Evolutionary conservation across 2,329 filamentous ascomycete species (phyloP).

Genomic region (Neofusicoccum laricinum): DNA sequence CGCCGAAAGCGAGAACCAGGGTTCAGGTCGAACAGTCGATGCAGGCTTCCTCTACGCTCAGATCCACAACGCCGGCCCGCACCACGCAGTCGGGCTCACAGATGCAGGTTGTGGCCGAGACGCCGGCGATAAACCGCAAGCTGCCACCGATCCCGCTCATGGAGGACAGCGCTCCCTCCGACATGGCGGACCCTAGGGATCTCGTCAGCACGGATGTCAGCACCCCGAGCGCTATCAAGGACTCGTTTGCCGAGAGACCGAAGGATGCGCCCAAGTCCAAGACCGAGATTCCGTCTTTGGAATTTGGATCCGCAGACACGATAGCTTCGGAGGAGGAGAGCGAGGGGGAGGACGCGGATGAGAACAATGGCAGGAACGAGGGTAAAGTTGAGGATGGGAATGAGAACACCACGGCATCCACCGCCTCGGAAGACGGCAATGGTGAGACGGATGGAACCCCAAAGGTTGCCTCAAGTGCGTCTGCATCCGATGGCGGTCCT

Average conservation of each 20-base stretch:
- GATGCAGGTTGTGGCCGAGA: not conserved
- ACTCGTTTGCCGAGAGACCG: not conserved
- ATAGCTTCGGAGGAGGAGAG: not conserved
- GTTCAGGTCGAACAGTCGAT: constrained; percentile 9
- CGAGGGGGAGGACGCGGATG: too few species aligned
- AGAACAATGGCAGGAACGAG: too few species aligned
- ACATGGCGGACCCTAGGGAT: not conserved
- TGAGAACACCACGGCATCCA: not conserved
- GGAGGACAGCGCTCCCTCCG: not conserved
- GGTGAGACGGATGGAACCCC: not conserved
- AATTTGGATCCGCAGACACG: not conserved
- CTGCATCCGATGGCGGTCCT: too few species aligned
- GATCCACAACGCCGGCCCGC: not conserved
- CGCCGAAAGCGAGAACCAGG: not conserved
- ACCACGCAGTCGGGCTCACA: not conserved
- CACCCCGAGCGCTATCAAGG: not conserved
- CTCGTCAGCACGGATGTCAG: not conserved
- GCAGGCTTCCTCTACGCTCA: not conserved
- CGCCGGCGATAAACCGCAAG: not conserved
- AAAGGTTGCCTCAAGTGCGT: too few species aligned
- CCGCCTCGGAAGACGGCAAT: not conserved
- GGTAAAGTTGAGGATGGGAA: too few species aligned
- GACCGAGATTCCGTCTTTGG: not conserved
- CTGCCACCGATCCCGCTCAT: not conserved
- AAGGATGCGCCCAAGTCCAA: not conserved